Base-by-base conservation (phyloP, 2,329 filamentous ascomycete species). In the Colletotrichum theobromicola region DNA sequence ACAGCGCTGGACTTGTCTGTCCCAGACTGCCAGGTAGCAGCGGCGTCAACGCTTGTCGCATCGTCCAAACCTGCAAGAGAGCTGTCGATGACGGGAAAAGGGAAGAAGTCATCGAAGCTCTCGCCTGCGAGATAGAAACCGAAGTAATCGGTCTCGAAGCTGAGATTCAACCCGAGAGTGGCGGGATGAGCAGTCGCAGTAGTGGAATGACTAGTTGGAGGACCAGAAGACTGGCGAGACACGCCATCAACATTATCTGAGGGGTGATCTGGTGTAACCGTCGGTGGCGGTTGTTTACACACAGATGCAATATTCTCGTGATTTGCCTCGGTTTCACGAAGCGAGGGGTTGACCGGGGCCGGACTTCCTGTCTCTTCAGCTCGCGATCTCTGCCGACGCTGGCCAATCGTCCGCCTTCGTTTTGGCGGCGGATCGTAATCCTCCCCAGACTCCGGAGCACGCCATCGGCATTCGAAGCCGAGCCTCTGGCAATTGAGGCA, bases 1-100 rank as follows among this genome's bases (percentile, higher is more conserved):
- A 57, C 8, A 12, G 26, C 5, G 7, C 7, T 3, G 26, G 3
- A 8, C 0, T 0, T 12, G 4, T 57, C 53, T 9, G 0, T 1
- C 13, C 1, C 16, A 26, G 24, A 12, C 53, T 57, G 53, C 24
- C 53, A 57, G 5, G 21, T 12, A 7, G 7, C 13, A n/a, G 53
- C 16, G 5, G 53, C 26, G 4, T 0, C 26, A 7, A 57, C 53
- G 9, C 7, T 13, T 0, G 26, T 26, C 7, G 2, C 18, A 0
- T 30, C 24, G 16, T 21, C 0, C 9, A 28, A 18, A 1, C 16
- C 5, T 1, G 0, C 13, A 57, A 26, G 6, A 21, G 6, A 1
- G 10, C 13, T 55, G 21, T 0, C 50, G 12, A 16, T 55, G 1
- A 7, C 2, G 16, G 53, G 26, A 12, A 57, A 57, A 30, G 53